phyloP scores from a whole-genome alignment of 2,329 filamentous ascomycete species.

The Paraphoma chrysanthemicola region DNA sequence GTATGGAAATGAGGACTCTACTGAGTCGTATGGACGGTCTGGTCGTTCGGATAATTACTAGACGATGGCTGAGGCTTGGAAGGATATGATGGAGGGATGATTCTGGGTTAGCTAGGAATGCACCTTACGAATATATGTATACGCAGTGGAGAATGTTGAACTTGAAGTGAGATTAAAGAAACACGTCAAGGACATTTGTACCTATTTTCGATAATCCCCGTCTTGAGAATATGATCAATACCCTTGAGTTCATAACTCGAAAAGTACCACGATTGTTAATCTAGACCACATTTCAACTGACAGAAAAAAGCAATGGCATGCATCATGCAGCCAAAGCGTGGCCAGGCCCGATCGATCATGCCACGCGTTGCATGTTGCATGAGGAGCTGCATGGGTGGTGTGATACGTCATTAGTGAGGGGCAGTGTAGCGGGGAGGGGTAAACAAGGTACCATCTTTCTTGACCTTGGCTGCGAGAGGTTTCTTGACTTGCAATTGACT shows the following conservation, averaged over 20 bases:
- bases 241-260: too few relatives aligned
- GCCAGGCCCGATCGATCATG: not conserved
- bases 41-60: not conserved
- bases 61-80: not conserved
- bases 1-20: conserved; percentile 7
- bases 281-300: too few relatives aligned
- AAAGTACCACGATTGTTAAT: too few relatives aligned
- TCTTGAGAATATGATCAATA: too few relatives aligned
- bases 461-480: not conserved
- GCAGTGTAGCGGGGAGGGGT: conserved; percentile 15
- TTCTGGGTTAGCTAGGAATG: too few relatives aligned
- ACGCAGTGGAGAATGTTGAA: too few relatives aligned
- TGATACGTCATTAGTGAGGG: conserved; percentile 25
- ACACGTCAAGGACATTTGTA: too few relatives aligned
- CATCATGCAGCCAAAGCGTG: not conserved
- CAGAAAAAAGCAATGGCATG: too few relatives aligned
- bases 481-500: not conserved
- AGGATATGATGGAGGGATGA: too few relatives aligned
- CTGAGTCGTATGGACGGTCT: not conserved
- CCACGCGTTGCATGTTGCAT: not conserved
- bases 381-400: conserved; percentile 2
- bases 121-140: too few relatives aligned
- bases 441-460: conserved; percentile 6
- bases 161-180: too few relatives aligned
- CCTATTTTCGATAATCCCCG: too few relatives aligned